phyloP scores from a whole-genome alignment of 2,329 filamentous ascomycete genomes.

The Claviceps sp. region DNA sequence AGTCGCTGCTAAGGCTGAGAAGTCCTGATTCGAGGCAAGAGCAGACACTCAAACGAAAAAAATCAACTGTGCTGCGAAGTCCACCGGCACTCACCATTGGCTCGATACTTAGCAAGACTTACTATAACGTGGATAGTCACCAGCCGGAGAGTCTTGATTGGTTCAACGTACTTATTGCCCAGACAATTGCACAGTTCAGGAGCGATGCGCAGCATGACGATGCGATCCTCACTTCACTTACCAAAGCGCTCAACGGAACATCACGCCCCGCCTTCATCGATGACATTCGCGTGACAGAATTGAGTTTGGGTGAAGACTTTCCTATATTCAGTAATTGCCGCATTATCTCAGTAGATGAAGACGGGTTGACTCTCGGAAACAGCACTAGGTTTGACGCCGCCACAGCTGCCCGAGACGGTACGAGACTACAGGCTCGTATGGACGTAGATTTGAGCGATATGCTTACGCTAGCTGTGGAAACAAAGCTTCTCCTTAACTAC shows the following conservation, averaged over 20 bases:
- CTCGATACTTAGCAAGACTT: constrained; percentile 90
- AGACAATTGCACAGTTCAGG: constrained; percentile 90
- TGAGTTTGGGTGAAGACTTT: constrained; percentile 91
- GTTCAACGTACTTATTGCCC: constrained; percentile 96
- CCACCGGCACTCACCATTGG: constrained; percentile 73
- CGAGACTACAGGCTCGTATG: constrained; percentile 82
- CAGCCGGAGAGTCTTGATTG: constrained; percentile 95
- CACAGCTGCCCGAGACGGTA: constrained; percentile 46
- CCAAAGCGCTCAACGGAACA: constrained; percentile 73
- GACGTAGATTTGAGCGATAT: constrained; percentile 95
- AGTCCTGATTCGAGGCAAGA: constrained; percentile 27
- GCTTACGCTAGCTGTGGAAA: constrained; percentile 88
- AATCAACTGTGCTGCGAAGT: constrained; percentile 59
- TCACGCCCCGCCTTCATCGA: constrained; percentile 84
- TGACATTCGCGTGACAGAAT: constrained; percentile 84
- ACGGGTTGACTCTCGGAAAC: constrained; percentile 45
- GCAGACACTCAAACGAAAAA: constrained; percentile 44
- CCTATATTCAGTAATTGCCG: constrained; percentile 98
- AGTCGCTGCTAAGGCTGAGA: constrained; percentile 53
- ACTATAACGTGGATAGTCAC: constrained; percentile 91
- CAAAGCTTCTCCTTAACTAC: constrained; percentile 87
- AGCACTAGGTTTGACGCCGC: constrained; percentile 38
- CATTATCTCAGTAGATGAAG: constrained; percentile 80
- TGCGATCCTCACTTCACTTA: constrained; percentile 75
- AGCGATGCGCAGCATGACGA: constrained; percentile 87